Evolutionary conservation across 2,329 filamentous ascomycete genomes (phyloP), one percentile per base, ranked within the genome.

Genomic region (Macrophomina pseudophaseolina): DNA sequence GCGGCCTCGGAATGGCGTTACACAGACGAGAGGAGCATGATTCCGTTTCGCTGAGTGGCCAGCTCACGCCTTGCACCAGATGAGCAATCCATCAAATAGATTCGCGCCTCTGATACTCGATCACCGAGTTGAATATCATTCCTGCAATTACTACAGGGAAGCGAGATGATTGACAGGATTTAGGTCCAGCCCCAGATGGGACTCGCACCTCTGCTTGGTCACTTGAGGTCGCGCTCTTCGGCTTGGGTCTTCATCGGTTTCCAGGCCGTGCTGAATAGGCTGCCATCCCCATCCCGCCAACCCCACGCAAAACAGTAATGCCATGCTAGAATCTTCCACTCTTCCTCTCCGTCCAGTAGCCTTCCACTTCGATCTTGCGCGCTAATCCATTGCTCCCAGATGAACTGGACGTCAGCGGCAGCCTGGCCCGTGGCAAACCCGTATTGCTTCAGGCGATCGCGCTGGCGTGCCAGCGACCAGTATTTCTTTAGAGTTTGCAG

Each of bases 331-430:
- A 99, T 79, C 73, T 90, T 85, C 91, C 95, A 97, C 80, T 99
- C 95, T 79, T 99, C 95, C 30, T 97, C 86, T 79, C 99, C 95
- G 80, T 99, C 95, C 69, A 99, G 79, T 99, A 94, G 73, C 91
- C 89, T 11, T 4, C 38, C 14, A 91, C 89, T n/a, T 78, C 92
- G 94, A 79, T 98, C 94, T 2, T 82, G 81, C 0, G 83, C 75
- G 0, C 76, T 74, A 3, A 97, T 83, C 93, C 94, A 98, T 1
- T 80, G 80, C 62, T 90, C 85, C 90, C 91, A 97, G 44, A 97
- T 86, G n/a, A 85, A 85, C 70, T 87, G 82, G 42, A 91, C 84
- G 73, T 89, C 87, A 33, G 84, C 84, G 0, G 85, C 88, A 51
- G 82, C 83, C 51, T 86, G 84, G 0, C 85, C 85, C 32, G 74